Conservation (phyloP, 2,329 filamentous ascomycete genomes). For the Zarea fungicola region DNA sequence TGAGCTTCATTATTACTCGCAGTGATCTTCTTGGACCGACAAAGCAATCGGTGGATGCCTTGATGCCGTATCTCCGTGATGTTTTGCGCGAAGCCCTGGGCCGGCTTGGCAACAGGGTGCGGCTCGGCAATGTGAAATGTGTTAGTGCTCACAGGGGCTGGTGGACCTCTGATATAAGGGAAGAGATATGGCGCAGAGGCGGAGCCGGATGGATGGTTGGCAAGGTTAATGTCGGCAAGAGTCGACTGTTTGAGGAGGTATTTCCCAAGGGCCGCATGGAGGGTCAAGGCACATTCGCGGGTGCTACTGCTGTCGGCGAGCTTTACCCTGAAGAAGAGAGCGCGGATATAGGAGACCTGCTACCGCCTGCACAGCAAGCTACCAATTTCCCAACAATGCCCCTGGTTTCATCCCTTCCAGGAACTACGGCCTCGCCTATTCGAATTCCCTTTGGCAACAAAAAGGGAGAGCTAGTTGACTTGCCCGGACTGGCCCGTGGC, state of each 20-base stretch:
- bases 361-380: slow-evolving; percentile 72
- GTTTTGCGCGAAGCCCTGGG: slow-evolving; percentile 75
- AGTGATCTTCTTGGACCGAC: slow-evolving; percentile 79
- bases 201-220: slow-evolving; percentile 94
- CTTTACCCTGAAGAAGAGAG: slow-evolving; percentile 16
- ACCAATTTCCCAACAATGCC: slow-evolving; percentile 79
- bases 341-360: slow-evolving; percentile 48
- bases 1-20: slow-evolving; percentile 88
- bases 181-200: slow-evolving; percentile 77
- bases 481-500: slow-evolving; percentile 77
- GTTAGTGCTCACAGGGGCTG: slow-evolving; percentile 82
- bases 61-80: slow-evolving; percentile 80
- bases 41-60: slow-evolving; percentile 74
- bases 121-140: slow-evolving; percentile 81
- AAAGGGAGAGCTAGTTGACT: slow-evolving; percentile 85
- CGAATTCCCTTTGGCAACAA: slow-evolving; percentile 83
- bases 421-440: slow-evolving; percentile 93
- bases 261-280: slow-evolving; percentile 63
- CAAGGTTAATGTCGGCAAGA: slow-evolving; percentile 98
- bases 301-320: background rate
- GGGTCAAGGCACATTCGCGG: background rate
- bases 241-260: slow-evolving; percentile 78
- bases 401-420: slow-evolving; percentile 77
- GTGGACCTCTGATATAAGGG: slow-evolving; percentile 85
- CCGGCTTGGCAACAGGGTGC: slow-evolving; percentile 58